Base-by-base conservation (phyloP, 371 early-diverging fungal species). In the Mucor sp. region DNA sequence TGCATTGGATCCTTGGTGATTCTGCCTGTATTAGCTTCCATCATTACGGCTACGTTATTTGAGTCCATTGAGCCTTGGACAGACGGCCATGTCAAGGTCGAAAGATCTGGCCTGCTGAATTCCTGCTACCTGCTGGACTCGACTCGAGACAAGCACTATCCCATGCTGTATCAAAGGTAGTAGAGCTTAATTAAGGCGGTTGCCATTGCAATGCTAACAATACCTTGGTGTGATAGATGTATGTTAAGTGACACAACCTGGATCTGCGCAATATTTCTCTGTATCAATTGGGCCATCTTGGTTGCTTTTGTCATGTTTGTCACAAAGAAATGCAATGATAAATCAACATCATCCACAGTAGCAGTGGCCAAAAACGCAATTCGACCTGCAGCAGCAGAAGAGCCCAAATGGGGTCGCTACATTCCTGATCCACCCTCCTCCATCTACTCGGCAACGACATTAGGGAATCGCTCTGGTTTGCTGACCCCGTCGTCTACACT, bases 51-150 rank as follows among this genome's bases (percentile, higher is more conserved):
- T 14, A 68, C 71, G 6, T 35, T 65, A 39, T 43, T 71, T 11
- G 69, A 78, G 12, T 69, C 61, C 5, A 60, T 63, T 35, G 81
- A 81, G 33, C 81, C 78, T 3, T 81, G 77, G 73, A 76, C 77
- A 15, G 58, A 74, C 19, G 74, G 70, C 3, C 48, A 68, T 19
- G 60, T 74, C 33, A 65, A 67, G 33, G 66, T 78, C 11, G 63
- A 68, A 5, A 30, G 66, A 33, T 65, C 76, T 32, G 70, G 71
- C 30, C 70, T 74, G n/a, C 65, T 81, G 28, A 60, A 63, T 6
- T 71, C 66, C 35, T 78, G 81, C 35, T 47, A 35, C 21, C 4
- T 67, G 21, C 59, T 78, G n/a, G 75, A 78, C 62, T 39, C 63
- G 39, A 55, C 57, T 11, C 57, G 62, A 39, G 81, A 78, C 39